Evolutionary conservation across 441 rosid genomes (phyloP), one percentile per base, ranked within the genome.

Genomic region (Brassica hybrid): DNA sequence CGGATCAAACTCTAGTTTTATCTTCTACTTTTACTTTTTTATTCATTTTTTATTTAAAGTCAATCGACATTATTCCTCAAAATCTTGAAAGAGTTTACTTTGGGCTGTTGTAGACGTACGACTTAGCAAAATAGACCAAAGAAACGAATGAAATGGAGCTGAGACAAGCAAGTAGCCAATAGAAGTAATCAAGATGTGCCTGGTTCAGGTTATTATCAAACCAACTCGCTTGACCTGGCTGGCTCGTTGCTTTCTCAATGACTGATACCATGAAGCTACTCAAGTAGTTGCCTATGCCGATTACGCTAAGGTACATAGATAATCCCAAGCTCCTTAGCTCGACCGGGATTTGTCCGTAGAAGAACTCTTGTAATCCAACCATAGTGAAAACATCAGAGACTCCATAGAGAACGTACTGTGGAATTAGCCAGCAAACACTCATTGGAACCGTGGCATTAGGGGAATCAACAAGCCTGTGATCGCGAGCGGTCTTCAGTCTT

Each of bases 401-500:
- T 27, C 65, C 65, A 60, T 60, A 60, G 65, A 60, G 65, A 60
- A 60, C 38, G 38, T 60, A 60, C 17, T 60, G 65, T n/a, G 65
- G 65, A 13, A 60, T 60, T 6, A 25, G 65, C 65, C 65, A 60
- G 65, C 38, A 60, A 60, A 83, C 56, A 2, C 84, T 79, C 86
- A 87, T 78, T 3, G 87, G 87, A 34, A 87, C 17, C 0, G 65
- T 79, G 12, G 17, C 83, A 7, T 75, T 50, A 13, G 88, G 85
- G 21, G 7, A 21, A 48, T 85, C 81, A 34, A 87, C 77, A 2
- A 85, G 76, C 9, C 85, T 77, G 18, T 79, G 77, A 8, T 81
- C 81, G 62, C 61, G 43, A 10, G 87, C 87, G 7, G 74, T 81
- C 76, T 77, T 72, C 6, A 84, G 88, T 72, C 90, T 85, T 74